phyloP scores from a whole-genome alignment of 192 early-diverging fungal species.

The Chytriomyces sp. region DNA sequence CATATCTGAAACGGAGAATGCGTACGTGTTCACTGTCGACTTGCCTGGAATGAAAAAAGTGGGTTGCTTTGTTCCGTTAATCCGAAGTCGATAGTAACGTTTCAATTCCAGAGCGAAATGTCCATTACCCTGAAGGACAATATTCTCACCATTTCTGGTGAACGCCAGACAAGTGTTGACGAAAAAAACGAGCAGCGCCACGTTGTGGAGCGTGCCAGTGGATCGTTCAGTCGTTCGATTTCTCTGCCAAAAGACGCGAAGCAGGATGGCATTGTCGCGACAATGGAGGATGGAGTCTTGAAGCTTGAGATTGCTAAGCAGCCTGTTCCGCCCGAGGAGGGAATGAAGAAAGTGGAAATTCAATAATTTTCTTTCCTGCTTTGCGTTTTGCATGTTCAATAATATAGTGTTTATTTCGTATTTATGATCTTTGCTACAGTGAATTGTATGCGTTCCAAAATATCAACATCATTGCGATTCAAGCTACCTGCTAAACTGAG shows the following conservation, averaged over 20 bases:
- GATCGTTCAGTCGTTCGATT: constrained; percentile 49
- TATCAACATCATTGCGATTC: not conserved
- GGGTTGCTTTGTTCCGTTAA: not conserved
- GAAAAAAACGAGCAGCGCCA: constrained; percentile 41
- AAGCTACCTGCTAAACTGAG: not conserved
- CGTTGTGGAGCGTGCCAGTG: constrained; percentile 51
- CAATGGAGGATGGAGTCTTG: constrained; percentile 27
- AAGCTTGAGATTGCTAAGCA: constrained; percentile 25
- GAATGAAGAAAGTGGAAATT: constrained; percentile 24
- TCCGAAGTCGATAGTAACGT: not conserved
- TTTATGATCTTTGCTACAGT: not conserved
- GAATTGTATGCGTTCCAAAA: not conserved
- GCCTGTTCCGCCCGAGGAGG: constrained; percentile 6
- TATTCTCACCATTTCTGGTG: constrained; percentile 47
- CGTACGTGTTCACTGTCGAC: constrained; percentile 40
- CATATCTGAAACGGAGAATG: constrained; percentile 51
- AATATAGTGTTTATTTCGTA: no score
- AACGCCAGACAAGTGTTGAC: constrained; percentile 36
- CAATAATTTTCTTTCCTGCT: no score
- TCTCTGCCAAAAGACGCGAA: constrained; percentile 43
- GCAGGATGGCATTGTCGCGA: constrained; percentile 6
- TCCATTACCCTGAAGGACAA: constrained; percentile 50
- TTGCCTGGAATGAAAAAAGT: constrained; percentile 27
- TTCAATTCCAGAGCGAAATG: constrained; percentile 42
- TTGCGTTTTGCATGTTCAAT: no score